phyloP scores from a whole-genome alignment of 495 filamentous ascomycete species.

The Talaromyces borbonicus region DNA sequence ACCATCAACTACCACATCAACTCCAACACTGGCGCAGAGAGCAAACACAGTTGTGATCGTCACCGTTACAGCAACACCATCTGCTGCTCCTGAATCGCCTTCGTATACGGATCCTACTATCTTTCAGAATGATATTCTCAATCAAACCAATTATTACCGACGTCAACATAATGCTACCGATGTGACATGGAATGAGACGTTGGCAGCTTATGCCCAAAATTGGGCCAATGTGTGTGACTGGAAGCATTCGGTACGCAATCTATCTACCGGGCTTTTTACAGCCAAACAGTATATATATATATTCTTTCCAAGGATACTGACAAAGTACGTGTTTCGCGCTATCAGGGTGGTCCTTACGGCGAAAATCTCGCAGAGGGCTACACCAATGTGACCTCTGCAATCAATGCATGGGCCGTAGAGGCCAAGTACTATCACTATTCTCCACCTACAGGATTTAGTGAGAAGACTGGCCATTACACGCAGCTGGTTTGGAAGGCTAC shows the following conservation, averaged over 20 bases:
- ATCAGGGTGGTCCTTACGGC: conserved; percentile 51
- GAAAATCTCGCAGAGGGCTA: conserved; percentile 73
- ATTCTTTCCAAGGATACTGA: not conserved
- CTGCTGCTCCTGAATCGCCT: conserved; percentile 18
- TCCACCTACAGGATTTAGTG: conserved; percentile 42
- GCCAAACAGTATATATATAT: too few species aligned
- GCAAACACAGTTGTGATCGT: conserved; percentile 11
- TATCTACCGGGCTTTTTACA: not conserved
- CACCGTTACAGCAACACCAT: conserved; percentile 17
- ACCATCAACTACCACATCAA: not conserved
- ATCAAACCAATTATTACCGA: conserved; percentile 60
- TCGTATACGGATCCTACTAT: conserved; percentile 37
- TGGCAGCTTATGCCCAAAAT: conserved; percentile 43
- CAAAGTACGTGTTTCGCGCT: not conserved
- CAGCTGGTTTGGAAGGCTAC: conserved; percentile 75
- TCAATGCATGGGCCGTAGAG: conserved; percentile 64
- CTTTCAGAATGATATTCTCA: conserved; percentile 52
- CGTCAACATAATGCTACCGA: conserved; percentile 48
- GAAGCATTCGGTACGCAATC: conserved; percentile 46
- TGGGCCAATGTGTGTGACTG: conserved; percentile 49
- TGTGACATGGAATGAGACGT: conserved; percentile 56
- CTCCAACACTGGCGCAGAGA: not conserved
- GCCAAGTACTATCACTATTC: conserved; percentile 47
- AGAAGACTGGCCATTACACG: conserved; percentile 74
- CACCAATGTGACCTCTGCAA: conserved; percentile 43